phyloP scores from a whole-genome alignment of 2,329 filamentous ascomycete species.

The Exophiala oligosperma region DNA sequence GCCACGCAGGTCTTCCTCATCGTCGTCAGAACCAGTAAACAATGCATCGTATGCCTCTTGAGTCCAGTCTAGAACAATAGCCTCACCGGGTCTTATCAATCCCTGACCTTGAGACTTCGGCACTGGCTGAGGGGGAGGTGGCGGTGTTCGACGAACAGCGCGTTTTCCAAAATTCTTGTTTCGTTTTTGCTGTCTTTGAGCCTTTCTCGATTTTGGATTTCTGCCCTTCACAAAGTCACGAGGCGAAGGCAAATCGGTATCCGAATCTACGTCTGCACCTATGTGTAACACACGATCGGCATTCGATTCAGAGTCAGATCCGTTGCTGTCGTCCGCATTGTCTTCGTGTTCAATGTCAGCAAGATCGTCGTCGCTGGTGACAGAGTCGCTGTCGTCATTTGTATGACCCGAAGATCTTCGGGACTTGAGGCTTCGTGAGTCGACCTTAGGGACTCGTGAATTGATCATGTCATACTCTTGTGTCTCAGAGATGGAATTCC shows the following conservation, averaged over 20 bases:
- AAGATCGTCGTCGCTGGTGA: conserved; percentile 37
- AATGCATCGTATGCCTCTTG: conserved; percentile 68
- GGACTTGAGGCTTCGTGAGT: conserved; percentile 30
- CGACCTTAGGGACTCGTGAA: conserved; percentile 19
- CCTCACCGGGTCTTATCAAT: conserved; percentile 78
- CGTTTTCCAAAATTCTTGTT: conserved; percentile 31
- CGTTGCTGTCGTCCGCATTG: conserved; percentile 20
- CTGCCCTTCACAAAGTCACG: conserved; percentile 24
- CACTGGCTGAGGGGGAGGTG: conserved; percentile 21
- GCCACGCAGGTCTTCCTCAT: conserved; percentile 58
- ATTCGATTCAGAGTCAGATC: conserved; percentile 22
- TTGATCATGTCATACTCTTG: conserved; percentile 23
- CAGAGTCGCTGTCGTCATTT: conserved; percentile 29
- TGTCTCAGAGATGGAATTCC: conserved; percentile 52
- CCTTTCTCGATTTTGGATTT: conserved; percentile 24
- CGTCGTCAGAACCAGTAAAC: conserved; percentile 53
- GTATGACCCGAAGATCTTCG: conserved; percentile 27
- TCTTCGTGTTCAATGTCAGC: conserved; percentile 26
- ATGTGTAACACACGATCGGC: conserved; percentile 8
- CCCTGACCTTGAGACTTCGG: conserved; percentile 39
- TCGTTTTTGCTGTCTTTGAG: conserved; percentile 40
- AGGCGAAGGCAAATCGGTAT: conserved; percentile 27
- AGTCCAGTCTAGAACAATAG: conserved; percentile 83
- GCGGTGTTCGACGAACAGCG: conserved; percentile 15
- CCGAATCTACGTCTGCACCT: conserved; percentile 33